phyloP scores from a whole-genome alignment of 2,329 filamentous ascomycete species.

The Botryosphaeria dothidea region DNA sequence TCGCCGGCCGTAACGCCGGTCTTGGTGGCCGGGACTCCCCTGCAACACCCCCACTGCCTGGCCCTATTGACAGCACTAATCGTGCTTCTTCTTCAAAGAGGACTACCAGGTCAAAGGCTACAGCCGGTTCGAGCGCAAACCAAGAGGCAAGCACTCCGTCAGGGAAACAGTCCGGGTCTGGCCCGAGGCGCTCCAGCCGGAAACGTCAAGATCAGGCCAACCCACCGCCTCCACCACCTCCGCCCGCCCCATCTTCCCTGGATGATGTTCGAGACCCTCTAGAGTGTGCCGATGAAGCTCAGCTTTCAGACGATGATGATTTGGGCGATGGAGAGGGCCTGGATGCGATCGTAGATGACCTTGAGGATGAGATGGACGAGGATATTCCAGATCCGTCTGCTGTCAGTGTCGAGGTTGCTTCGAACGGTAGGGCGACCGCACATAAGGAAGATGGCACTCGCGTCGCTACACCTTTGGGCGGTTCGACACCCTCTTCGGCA shows the following conservation, averaged over 20 bases:
- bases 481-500: conserved; percentile 31
- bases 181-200: conserved; percentile 63
- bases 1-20: conserved; percentile 52
- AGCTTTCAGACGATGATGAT: conserved; percentile 72
- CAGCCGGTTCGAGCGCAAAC: conserved; percentile 48
- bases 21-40: conserved; percentile 32
- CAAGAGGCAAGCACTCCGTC: conserved; percentile 48
- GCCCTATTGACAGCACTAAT: conserved; percentile 33
- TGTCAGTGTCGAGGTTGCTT: conserved; percentile 86
- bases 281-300: conserved; percentile 91
- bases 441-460: conserved; percentile 89
- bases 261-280: conserved; percentile 57
- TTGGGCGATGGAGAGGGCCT: conserved; percentile 65
- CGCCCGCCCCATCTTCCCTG: conserved; percentile 35
- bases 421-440: conserved; percentile 84
- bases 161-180: conserved; percentile 52
- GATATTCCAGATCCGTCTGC: conserved; percentile 79
- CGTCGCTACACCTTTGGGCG: conserved; percentile 76
- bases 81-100: conserved; percentile 32
- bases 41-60: conserved; percentile 36
- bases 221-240: conserved; percentile 53
- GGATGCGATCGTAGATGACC: conserved; percentile 85
- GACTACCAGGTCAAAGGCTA: conserved; percentile 32
- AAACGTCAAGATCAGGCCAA: conserved; percentile 49
- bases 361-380: conserved; percentile 79